These are phyloP conservation scores for Tolypocladium capitatum DNA, from an alignment of 2,329 filamentous ascomycete genomes.

Conservation along the genomic window DNA sequence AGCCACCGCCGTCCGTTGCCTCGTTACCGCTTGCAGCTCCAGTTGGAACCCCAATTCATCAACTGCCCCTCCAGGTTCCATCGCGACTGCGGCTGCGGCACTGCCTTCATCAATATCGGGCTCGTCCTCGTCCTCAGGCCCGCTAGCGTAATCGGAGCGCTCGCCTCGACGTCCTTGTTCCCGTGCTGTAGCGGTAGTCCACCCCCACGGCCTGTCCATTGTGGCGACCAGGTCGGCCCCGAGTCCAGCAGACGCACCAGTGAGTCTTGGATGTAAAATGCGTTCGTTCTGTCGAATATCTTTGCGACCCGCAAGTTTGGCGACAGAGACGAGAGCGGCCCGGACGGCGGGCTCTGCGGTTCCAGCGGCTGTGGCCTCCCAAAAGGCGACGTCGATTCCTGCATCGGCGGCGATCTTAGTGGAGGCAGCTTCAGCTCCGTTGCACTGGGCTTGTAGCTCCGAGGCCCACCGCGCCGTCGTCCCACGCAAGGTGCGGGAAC, in stretches of 20 bases:
- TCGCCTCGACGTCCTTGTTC: not conserved
- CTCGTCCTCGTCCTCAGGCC: slow-evolving; percentile 12
- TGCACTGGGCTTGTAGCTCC: slow-evolving; percentile 1
- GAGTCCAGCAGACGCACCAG: slow-evolving; percentile 10
- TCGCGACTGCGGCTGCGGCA: not conserved
- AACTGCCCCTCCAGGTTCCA: slow-evolving; percentile 5
- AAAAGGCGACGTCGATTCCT: slow-evolving; percentile 5
- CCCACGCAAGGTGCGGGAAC: slow-evolving; percentile 8
- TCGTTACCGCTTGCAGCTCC: slow-evolving; percentile 6
- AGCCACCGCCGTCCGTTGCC: not conserved
- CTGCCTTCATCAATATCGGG: slow-evolving; percentile 2
- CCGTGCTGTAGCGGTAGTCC: not conserved
- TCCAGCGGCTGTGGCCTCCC: slow-evolving; percentile 16
- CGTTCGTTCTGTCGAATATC: slow-evolving; percentile 8
- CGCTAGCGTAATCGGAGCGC: slow-evolving; percentile 10
- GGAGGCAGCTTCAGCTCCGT: slow-evolving; percentile 16
- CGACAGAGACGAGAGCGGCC: slow-evolving; percentile 18
- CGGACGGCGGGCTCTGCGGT: slow-evolving; percentile 12
- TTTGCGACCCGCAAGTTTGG: slow-evolving; percentile 14
- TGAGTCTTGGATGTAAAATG: slow-evolving; percentile 12
- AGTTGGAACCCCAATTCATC: slow-evolving; percentile 9
- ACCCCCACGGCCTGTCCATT: slow-evolving; percentile 1
- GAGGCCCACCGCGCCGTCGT: slow-evolving; percentile 4
- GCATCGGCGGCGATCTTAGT: slow-evolving; percentile 12
- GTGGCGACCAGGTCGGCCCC: slow-evolving; percentile 5